A percentile compares a stretch with the other conserved stretches of the same genome.
Evolutionary conservation across 202 grass and related monocot species (phyloP).

Genomic region (Bolboschoenoplectus hybrid): DNA sequence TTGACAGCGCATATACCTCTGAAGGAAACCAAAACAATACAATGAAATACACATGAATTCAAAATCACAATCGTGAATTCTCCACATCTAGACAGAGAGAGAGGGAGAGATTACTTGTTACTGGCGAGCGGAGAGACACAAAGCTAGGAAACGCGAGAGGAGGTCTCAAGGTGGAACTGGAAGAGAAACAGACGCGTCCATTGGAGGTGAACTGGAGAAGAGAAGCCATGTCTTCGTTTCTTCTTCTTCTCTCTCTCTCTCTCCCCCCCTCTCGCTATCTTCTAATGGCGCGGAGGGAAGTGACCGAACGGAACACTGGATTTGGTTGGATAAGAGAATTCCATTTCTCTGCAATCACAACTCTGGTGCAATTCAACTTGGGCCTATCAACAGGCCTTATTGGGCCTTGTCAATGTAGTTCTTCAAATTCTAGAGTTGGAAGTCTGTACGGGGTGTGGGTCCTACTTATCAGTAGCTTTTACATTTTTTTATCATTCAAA

Average conservation of each 20-base stretch:
- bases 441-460: background rate
- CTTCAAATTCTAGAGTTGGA: background rate
- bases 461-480: background rate
- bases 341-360: background rate
- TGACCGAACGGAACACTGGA: background rate
- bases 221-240: conserved; percentile 43
- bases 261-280: background rate
- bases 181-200: conserved; percentile 23
- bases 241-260: background rate
- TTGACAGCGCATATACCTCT: conserved; percentile 86
- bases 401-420: background rate
- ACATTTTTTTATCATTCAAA: background rate
- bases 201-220: conserved; percentile 55
- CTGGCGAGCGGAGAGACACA: conserved; percentile 26
- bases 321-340: conserved; percentile 17
- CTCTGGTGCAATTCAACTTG: background rate
- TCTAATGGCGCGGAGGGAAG: background rate
- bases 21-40: conserved; percentile 21
- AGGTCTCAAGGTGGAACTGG: conserved; percentile 28
- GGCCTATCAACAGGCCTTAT: background rate
- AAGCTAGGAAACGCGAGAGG: conserved; percentile 24
- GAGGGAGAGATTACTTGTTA: conserved; percentile 17
- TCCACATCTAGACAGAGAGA: background rate
- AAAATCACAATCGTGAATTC: background rate
- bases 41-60: background rate